Percentiles rank a stretch among this genome's conserved stretches.
Conservation (phyloP, 768 basidiomycete species). For the Coprinopsis marcescibilis region DNA sequence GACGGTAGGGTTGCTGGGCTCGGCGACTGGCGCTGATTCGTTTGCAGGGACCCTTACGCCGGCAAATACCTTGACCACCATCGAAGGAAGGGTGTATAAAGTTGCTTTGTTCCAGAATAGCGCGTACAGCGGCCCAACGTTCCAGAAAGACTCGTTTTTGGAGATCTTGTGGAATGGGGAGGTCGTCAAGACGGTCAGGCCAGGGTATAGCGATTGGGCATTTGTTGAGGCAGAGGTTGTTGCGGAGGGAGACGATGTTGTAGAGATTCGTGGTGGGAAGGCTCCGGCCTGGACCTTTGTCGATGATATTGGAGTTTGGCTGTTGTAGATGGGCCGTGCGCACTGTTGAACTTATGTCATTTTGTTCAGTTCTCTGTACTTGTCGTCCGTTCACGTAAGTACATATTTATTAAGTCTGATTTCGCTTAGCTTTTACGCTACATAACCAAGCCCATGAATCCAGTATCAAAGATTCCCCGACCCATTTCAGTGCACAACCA, state of each 20-base stretch:
- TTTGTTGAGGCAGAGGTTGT: constrained; percentile 30
- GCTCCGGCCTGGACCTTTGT: constrained; percentile 47
- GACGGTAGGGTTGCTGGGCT: constrained; percentile 36
- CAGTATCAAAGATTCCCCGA: too few relatives aligned
- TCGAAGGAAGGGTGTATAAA: constrained; percentile 30
- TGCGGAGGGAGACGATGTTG: constrained; percentile 29
- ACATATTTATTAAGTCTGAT: too few relatives aligned
- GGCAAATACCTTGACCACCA: constrained; percentile 27
- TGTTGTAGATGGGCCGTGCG: constrained; percentile 1
- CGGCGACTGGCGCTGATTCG: constrained; percentile 31
- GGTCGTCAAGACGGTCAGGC: constrained; percentile 25
- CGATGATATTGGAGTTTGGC: constrained; percentile 33
- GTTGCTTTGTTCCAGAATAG: constrained; percentile 38
- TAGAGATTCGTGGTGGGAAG: constrained; percentile 36
- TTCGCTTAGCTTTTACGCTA: too few relatives aligned
- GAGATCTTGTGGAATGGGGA: constrained; percentile 42
- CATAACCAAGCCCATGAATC: too few relatives aligned
- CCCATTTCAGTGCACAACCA: too few relatives aligned
- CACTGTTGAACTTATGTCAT: too few relatives aligned
- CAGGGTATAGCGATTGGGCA: constrained; percentile 34
- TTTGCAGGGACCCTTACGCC: constrained; percentile 35
- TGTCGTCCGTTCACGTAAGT: too few relatives aligned
- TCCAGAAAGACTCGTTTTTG: constrained; percentile 31
- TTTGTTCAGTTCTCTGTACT: too few relatives aligned
- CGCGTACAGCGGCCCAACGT: constrained; percentile 27